Evolutionary conservation across 1,139 yeast species (phyloP).

Genomic region (Blastobotrys malaysiensis): DNA sequence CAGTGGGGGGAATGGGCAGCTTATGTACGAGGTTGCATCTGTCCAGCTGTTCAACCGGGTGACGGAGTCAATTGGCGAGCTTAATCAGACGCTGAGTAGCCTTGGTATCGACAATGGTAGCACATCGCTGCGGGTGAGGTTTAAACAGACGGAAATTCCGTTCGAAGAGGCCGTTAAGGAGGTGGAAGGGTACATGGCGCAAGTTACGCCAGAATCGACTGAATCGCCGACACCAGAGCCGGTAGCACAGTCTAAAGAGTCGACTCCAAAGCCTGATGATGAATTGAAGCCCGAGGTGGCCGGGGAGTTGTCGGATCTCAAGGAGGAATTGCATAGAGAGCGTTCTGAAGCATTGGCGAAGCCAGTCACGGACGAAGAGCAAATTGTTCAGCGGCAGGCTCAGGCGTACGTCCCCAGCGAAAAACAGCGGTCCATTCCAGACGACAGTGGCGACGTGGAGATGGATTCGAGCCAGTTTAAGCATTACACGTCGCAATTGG

Average conservation of each 20-base stretch:
- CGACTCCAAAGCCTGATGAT: background rate
- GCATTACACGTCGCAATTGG: slow-evolving; percentile 25
- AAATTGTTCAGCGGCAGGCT: slow-evolving; percentile 11
- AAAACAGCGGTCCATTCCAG: slow-evolving; percentile 11
- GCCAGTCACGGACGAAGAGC: background rate
- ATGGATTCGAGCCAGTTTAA: slow-evolving; percentile 23
- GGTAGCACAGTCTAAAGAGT: background rate
- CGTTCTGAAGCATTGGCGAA: background rate
- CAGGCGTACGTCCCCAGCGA: slow-evolving; percentile 22
- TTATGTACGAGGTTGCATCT: slow-evolving; percentile 23
- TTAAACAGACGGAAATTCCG: slow-evolving; percentile 20
- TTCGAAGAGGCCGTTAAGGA: slow-evolving; percentile 21
- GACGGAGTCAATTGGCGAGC: slow-evolving; percentile 20
- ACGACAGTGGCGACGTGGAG: slow-evolving; percentile 14
- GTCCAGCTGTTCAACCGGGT: slow-evolving; percentile 25
- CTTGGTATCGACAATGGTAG: slow-evolving; percentile 26
- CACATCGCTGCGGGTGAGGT: slow-evolving; percentile 24
- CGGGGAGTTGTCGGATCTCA: background rate
- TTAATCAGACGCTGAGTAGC: slow-evolving; percentile 19
- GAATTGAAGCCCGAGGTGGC: background rate
- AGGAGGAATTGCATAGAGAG: background rate
- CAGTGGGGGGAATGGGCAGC: slow-evolving; percentile 6
- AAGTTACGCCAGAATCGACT: slow-evolving; percentile 5
- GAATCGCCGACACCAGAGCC: slow-evolving; percentile 1
- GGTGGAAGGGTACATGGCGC: slow-evolving; percentile 1